Evolutionary conservation across 441 rosid genomes (phyloP), one percentile per base, ranked within the genome.

Genomic region (Jatropha podagrica): DNA sequence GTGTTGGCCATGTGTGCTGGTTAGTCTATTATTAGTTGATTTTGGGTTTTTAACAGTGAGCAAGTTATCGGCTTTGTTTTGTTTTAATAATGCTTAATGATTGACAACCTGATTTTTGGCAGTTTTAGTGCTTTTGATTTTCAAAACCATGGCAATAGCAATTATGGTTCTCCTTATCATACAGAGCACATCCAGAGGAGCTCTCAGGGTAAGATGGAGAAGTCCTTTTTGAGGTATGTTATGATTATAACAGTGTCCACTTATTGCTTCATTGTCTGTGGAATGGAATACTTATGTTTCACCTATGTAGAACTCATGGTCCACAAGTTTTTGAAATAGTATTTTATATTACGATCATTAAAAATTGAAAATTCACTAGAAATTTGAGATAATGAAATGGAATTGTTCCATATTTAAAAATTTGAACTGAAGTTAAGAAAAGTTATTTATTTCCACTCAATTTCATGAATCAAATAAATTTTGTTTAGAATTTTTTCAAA

Each of bases 1-100:
- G 99, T 74, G 99, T 96, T 71, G 98, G 99, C 80, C 88, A 94
- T 74, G 96, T 96, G 74, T 96, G 99, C 90, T 88, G 99, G 99
- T 94, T 61, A 62, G 76, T 66, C 48, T 46, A 23, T 54, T 60
- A 68, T 58, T 42, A 41, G 41, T 54, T 44, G 63, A 46, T 75
- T n/a, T 60, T 26, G 54, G n/a, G 15, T 44, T 54, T 18, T 64
- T 55, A 23, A 23, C 23, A 20, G 41, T 32, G 67, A 20, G 46
- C 41, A 72, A 66, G 66, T 61, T 56, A 1, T 63, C 9, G 41
- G 52, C 75, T 72, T 68, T 37, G 41, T 70, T 71, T 69, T 59
- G 15, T 65, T 44, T 58, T 62, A 61, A 78, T 32, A 52, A 66
- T 42, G 69, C 68, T 46, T 32, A 13, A 23, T 18, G 27, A 77